Conservation (phyloP, 1,284 basidiomycete genomes). For the Naganishia albida region DNA sequence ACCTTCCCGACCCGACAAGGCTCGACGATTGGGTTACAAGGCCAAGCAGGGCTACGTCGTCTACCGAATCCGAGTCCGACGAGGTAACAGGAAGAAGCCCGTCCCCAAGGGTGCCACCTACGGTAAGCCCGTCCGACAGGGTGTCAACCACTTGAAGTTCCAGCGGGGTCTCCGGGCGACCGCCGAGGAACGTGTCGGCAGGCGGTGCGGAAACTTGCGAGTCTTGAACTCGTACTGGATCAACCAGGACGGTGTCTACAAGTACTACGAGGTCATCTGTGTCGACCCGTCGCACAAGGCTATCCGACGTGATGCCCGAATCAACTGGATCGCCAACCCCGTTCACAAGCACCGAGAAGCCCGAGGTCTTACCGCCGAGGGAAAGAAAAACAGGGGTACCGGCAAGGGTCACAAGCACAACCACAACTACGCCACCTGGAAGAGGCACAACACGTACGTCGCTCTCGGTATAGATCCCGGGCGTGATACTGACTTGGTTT, state of each 20-base stretch:
- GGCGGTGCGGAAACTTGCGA: slow-evolving; percentile 91
- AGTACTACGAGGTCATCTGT: slow-evolving; percentile 98
- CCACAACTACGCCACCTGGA: slow-evolving; percentile 91
- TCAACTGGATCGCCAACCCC: slow-evolving; percentile 98
- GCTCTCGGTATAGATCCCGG: not conserved
- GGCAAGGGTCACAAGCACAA: slow-evolving; percentile 97
- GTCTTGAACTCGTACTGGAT: slow-evolving; percentile 99
- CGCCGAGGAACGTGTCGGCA: slow-evolving; percentile 97
- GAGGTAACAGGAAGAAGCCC: slow-evolving; percentile 99
- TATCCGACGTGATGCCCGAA: slow-evolving; percentile 89
- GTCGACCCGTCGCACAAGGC: slow-evolving; percentile 71
- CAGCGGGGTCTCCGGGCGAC: slow-evolving; percentile 89
- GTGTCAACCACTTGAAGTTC: slow-evolving; percentile 99
- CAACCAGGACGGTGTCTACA: slow-evolving; percentile 99
- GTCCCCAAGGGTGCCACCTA: slow-evolving; percentile 98
- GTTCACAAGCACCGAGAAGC: slow-evolving; percentile 99
- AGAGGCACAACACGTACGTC: slow-evolving; percentile 84
- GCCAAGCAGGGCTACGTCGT: slow-evolving; percentile 99
- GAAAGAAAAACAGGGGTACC: slow-evolving; percentile 79
- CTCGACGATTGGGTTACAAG: slow-evolving; percentile 97
- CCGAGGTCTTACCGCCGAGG: slow-evolving; percentile 93
- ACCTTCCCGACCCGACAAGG: slow-evolving; percentile 98
- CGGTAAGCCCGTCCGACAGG: slow-evolving; percentile 99
- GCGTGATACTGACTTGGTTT: slow-evolving; percentile 21
- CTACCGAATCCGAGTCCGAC: slow-evolving; percentile 95